Percentiles rank a stretch among this genome's conserved stretches.
Evolutionary conservation across 2,329 filamentous ascomycete species (phyloP).

Genomic region (Penicillium sp.): DNA sequence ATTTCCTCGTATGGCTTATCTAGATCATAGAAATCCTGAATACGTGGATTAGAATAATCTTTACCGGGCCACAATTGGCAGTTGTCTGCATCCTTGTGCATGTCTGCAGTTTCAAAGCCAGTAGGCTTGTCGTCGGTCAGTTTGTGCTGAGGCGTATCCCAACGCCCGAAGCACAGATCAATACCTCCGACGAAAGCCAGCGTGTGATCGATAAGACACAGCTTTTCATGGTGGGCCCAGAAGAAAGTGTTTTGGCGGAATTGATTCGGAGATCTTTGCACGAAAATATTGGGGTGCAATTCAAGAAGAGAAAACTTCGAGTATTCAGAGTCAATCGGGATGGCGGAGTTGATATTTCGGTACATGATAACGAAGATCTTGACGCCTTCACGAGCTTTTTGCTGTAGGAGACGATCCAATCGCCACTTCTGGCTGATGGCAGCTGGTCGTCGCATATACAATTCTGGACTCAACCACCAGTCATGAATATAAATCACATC

Average conservation of each 20-base stretch:
- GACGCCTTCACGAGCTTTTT: conserved; percentile 90
- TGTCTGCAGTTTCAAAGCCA: conserved; percentile 77
- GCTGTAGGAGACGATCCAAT: conserved; percentile 86
- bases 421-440: conserved; percentile 98
- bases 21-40: conserved; percentile 91
- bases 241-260: conserved; percentile 99
- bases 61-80: conserved; percentile 97
- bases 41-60: conserved; percentile 94
- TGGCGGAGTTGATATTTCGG: conserved; percentile 92
- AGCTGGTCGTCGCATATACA: conserved; percentile 91
- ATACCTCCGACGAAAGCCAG: conserved; percentile 94
- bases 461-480: conserved; percentile 96
- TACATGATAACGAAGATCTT: conserved; percentile 99
- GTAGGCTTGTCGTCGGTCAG: conserved; percentile 92
- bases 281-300: conserved; percentile 92
- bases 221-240: conserved; percentile 97
- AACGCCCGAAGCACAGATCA: conserved; percentile 93
- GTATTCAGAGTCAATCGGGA: conserved; percentile 97
- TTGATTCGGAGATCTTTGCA: conserved; percentile 94
- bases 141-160: conserved; percentile 93
- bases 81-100: conserved; percentile 83
- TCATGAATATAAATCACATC: conserved; percentile 99
- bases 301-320: conserved; percentile 96
- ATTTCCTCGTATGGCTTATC: conserved; percentile 97
- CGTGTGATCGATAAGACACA: conserved; percentile 95